Conservation (phyloP, 2,329 filamentous ascomycete genomes). For the Lachnellula cervina region DNA sequence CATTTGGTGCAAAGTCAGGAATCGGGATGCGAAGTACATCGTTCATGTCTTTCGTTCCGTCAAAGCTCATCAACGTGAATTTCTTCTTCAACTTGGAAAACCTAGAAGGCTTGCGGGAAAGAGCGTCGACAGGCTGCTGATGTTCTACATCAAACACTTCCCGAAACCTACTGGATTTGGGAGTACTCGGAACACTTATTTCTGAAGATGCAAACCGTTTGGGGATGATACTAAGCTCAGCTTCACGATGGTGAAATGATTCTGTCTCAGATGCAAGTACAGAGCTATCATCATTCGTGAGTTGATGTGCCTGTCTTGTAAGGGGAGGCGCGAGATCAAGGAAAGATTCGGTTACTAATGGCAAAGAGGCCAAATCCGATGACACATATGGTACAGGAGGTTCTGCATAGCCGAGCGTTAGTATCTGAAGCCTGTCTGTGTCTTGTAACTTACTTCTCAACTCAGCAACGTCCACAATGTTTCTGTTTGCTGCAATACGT, state of each 20-base stretch:
- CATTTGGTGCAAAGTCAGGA: constrained; percentile 10
- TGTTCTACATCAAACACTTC: constrained; percentile 27
- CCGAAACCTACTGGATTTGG: constrained; percentile 27
- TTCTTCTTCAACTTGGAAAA: constrained; percentile 11
- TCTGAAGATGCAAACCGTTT: constrained; percentile 21
- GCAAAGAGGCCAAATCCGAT: neutral
- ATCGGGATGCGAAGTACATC: constrained; percentile 19
- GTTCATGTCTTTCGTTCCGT: constrained; percentile 18
- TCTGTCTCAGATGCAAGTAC: constrained; percentile 25
- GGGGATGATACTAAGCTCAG: constrained; percentile 22
- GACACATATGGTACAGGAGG: neutral
- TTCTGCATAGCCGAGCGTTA: neutral
- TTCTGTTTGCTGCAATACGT: constrained; percentile 7
- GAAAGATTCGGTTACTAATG: constrained; percentile 13
- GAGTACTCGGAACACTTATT: constrained; percentile 17
- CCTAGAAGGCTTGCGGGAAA: constrained; percentile 12
- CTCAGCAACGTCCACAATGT: constrained; percentile 2
- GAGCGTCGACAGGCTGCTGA: neutral
- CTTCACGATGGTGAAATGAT: constrained; percentile 26
- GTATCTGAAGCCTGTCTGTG: neutral
- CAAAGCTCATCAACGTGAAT: constrained; percentile 14
- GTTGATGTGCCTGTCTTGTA: constrained; percentile 8
- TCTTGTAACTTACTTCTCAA: constrained; percentile 2
- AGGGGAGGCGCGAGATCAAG: constrained; percentile 13
- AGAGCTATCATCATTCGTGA: constrained; percentile 22